Conservation (phyloP, 192 early-diverging fungal genomes). For the Backusella liffmaniae region DNA sequence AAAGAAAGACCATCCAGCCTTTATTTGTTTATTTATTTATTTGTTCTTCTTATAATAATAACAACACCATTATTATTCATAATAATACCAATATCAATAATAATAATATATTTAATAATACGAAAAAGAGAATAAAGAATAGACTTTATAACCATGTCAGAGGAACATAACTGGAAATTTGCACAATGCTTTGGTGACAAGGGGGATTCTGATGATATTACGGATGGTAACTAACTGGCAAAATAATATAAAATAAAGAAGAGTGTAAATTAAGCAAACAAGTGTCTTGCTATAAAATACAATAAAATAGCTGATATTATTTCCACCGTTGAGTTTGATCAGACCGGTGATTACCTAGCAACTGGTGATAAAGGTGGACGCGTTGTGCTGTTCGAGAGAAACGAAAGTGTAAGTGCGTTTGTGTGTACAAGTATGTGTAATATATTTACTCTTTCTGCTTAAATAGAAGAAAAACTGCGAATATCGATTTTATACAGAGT, state of each 20-base stretch:
- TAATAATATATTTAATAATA: not conserved
- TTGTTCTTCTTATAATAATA: not conserved
- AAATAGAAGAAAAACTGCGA: slow-evolving; percentile 90
- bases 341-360: slow-evolving; percentile 86
- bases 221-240: slow-evolving; percentile 70
- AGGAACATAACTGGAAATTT: slow-evolving; percentile 72
- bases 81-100: not conserved
- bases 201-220: slow-evolving; percentile 91
- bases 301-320: slow-evolving; percentile 84
- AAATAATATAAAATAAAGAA: not conserved
- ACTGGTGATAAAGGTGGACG: slow-evolving; percentile 92
- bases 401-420: slow-evolving; percentile 71
- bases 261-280: not conserved
- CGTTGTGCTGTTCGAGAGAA: slow-evolving; percentile 90
- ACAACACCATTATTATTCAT: not conserved
- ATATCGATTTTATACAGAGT: slow-evolving; percentile 96
- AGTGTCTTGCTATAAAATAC: not conserved
- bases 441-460: not conserved
- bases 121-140: not conserved
- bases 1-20: not conserved
- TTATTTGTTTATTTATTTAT: not conserved
- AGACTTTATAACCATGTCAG: slow-evolving; percentile 11
- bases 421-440: not conserved
- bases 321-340: slow-evolving; percentile 92
- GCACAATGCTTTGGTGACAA: slow-evolving; percentile 97